Conservation (phyloP, 192 early-diverging fungal species). For the Allomyces macrogynus region DNA sequence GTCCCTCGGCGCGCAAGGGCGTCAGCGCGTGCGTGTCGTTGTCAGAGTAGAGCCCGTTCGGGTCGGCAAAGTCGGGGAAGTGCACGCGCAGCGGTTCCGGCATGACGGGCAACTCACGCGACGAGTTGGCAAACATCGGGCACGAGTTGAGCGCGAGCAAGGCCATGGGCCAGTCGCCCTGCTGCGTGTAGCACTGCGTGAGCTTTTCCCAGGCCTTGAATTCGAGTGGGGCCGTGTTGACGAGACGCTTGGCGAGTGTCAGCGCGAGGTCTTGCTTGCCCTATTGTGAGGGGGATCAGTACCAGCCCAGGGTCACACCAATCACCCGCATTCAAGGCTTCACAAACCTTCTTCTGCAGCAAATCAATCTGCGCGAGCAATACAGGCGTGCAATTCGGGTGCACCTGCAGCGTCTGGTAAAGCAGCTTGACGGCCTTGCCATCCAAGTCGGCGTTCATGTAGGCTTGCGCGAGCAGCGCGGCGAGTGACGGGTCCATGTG, state of each 20-base stretch:
- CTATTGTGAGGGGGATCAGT: constrained; percentile 13
- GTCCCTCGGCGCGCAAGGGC: constrained; percentile 65
- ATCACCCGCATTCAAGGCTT: no score
- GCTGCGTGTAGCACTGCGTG: constrained; percentile 76
- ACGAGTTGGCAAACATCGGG: constrained; percentile 91
- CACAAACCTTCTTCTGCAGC: constrained; percentile 47
- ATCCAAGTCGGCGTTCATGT: constrained; percentile 70
- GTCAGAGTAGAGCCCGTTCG: constrained; percentile 38
- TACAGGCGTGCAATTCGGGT: constrained; percentile 61
- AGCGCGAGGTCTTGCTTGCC: constrained; percentile 53
- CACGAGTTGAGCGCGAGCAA: constrained; percentile 91
- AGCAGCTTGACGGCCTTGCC: constrained; percentile 78
- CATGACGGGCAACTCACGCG: constrained; percentile 75
- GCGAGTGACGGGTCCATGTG: constrained; percentile 74
- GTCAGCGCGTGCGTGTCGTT: constrained; percentile 35
- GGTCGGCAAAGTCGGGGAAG: constrained; percentile 47
- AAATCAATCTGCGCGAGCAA: constrained; percentile 83
- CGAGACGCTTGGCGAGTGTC: constrained; percentile 76
- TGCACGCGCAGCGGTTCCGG: constrained; percentile 71
- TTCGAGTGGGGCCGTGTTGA: constrained; percentile 85
- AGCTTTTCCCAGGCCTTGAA: constrained; percentile 89
- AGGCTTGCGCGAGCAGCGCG: constrained; percentile 59
- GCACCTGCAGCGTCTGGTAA: constrained; percentile 57
- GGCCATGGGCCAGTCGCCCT: constrained; percentile 59
- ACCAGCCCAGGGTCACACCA: no score